Evolutionary conservation across 352 stramenopile genomes (phyloP), one percentile per base, ranked within the genome.

Genomic region (Pythium brachiatum): DNA sequence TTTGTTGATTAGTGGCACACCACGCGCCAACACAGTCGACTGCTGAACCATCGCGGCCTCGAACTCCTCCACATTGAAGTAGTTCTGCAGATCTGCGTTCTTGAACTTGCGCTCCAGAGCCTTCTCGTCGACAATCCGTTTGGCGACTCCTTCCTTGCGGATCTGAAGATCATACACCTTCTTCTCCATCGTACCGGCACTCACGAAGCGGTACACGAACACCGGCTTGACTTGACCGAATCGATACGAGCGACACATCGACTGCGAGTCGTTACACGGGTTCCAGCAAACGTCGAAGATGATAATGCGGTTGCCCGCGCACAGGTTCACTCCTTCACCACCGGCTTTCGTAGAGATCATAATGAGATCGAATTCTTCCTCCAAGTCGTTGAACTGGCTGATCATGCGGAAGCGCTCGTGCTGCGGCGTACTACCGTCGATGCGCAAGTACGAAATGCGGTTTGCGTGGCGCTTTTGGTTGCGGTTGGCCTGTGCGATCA

Each of bases 211-310:
- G 54, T 98, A 98, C 4, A 98, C 90, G 62, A 90, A 97, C 16
- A 98, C 92, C 9, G 83, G 78, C 60, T 97, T 97, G 0, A 74
- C 86, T 62, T 98, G 93, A 1, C 92, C 92, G 68, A 97, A 97
- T 9, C 92, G 89, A 54, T 97, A 97, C 15, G 81, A 96, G 21
- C 92, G 86, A 66, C 90, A 97, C 90, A 97, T 98, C 4, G 89
- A 95, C 73, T 98, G 85, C 0, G 89, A 87, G 51, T 97, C 90
- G 23, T 95, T 92, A 68, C 88, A 96, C 21, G 90, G 90, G 46
- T 97, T 97, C 90, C 90, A 97, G 51, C 89, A 97, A 2, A 95
- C 87, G 52, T 97, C 90, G 50, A 96, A 97, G 23, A 97, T 95
- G 26, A 97, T 82, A 44, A 97, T 90, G 39, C 90, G 85, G 54